Evolutionary conservation across 345 rosid genomes (phyloP), one percentile per base, ranked within the genome.

Genomic region (Pistacia atlantica): DNA sequence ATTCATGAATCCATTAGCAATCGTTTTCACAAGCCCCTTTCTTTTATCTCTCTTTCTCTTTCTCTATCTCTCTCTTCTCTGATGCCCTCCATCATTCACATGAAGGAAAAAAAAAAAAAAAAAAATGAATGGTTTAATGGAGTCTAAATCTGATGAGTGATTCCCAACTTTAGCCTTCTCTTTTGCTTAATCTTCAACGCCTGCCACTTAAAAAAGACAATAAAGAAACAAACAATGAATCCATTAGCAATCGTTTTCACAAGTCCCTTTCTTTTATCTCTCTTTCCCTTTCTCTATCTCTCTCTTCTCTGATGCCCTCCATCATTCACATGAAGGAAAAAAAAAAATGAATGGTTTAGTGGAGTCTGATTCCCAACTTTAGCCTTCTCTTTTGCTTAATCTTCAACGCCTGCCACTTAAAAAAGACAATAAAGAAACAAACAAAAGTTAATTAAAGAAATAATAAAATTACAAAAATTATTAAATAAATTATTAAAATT

Each of bases 321-420:
- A 22, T 22, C 25, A 22, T 22, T 22, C 25, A 22, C 25, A 22
- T 22, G 25, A 22, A 22, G 25, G 25, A 22, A 8, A 11, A 52
- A 48, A 49, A 28, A 48, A 61, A 60, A 75, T 77, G 56, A 69
- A 54, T 71, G 54, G 84, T 78, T 74, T 78, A 67, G 71, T 84
- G 89, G 80, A 76, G 82, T 62, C 74, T 83, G 68, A 68, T 31
- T 80, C 83, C 83, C 80, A 74, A 49, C 78, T 86, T 82, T 82
- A 78, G 31, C 78, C 78, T 73, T 9, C 75, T 77, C 42, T 37
- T 73, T 78, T 68, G 46, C 69, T 81, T 74, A 75, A 60, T 63
- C 80, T 79, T 59, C 80, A 65, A 57, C 68, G 68, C 67, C n/a
- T 61, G 67, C 71, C 81, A 77, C 71, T 75, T 67, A 38, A 25